Conservation (phyloP, 306 rosid genomes). For the Vigna radiata region DNA sequence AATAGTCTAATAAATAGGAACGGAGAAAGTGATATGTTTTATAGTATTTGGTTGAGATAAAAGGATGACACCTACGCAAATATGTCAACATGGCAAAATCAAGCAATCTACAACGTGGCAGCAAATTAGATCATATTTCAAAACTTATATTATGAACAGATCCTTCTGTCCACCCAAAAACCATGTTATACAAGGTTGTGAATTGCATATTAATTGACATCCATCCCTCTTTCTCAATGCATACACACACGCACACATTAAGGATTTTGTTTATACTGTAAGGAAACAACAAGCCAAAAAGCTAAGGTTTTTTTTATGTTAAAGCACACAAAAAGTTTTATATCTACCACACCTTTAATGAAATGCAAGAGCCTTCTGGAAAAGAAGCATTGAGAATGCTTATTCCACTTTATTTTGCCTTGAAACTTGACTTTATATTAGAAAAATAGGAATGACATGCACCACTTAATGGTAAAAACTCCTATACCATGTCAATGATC, state of each 20-base stretch:
- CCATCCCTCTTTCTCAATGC: no score
- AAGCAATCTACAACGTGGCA: no score
- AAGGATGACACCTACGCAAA: no score
- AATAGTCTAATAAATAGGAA: no score
- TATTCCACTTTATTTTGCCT: conserved; percentile 12
- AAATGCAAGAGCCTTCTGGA: not conserved
- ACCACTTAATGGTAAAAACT: not conserved
- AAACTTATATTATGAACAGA: no score
- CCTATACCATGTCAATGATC: not conserved
- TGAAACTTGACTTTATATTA: not conserved
- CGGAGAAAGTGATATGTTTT: no score
- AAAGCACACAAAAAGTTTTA: conserved; percentile 12
- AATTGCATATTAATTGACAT: no score
- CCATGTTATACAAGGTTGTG: no score
- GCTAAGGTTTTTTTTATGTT: not conserved
- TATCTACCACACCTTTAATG: not conserved
- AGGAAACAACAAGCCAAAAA: not conserved
- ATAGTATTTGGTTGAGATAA: no score
- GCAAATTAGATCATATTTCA: no score
- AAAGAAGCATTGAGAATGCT: conserved; percentile 11
- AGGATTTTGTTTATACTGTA: not conserved
- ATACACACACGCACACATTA: not conserved
- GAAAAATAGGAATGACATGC: not conserved
- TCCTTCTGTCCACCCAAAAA: no score
- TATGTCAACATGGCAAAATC: no score